These are phyloP conservation scores for Stachybotrys elegans DNA, from an alignment of 2,329 filamentous ascomycete species.

Conservation along the genomic window DNA sequence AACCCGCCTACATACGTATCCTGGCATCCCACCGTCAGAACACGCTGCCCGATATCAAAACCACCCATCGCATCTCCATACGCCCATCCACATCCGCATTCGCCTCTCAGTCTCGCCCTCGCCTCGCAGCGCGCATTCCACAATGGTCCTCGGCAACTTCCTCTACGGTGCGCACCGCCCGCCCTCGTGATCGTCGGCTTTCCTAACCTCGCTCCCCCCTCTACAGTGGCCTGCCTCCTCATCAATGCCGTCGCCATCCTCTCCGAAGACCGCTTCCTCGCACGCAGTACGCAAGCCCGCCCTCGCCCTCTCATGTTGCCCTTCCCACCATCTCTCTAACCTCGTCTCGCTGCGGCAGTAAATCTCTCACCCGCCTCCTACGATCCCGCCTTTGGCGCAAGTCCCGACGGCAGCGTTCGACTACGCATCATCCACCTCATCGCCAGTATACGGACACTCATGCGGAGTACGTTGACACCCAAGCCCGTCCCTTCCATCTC, in stretches of 20 bases:
- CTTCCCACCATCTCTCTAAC: slow-evolving; percentile 8
- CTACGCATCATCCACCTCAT: slow-evolving; percentile 86
- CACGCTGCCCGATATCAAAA: no score
- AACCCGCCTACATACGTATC: no score
- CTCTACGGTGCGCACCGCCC: slow-evolving; percentile 51
- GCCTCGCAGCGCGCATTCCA: slow-evolving; percentile 15
- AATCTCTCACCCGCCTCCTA: slow-evolving; percentile 68
- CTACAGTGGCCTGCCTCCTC: slow-evolving; percentile 68
- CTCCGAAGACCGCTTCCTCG: slow-evolving; percentile 88
- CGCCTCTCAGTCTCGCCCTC: no score
- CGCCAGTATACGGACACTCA: slow-evolving; percentile 81
- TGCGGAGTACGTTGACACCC: slow-evolving; percentile 62
- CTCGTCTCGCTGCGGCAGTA: slow-evolving; percentile 32
- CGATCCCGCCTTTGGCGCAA: slow-evolving; percentile 74
- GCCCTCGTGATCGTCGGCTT: background rate
- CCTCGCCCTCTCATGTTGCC: background rate
- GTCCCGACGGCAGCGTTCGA: slow-evolving; percentile 72
- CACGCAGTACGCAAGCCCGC: slow-evolving; percentile 45
- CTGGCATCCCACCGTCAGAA: no score
- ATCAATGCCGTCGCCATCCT: slow-evolving; percentile 92
- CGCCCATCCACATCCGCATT: no score
- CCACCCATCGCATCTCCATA: no score
- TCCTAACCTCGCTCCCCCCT: background rate
- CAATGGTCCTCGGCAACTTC: slow-evolving; percentile 68
- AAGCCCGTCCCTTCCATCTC: background rate